These are phyloP conservation scores for Vigna unguiculata DNA, from an alignment of 306 rosid species.

Conservation along the genomic window DNA sequence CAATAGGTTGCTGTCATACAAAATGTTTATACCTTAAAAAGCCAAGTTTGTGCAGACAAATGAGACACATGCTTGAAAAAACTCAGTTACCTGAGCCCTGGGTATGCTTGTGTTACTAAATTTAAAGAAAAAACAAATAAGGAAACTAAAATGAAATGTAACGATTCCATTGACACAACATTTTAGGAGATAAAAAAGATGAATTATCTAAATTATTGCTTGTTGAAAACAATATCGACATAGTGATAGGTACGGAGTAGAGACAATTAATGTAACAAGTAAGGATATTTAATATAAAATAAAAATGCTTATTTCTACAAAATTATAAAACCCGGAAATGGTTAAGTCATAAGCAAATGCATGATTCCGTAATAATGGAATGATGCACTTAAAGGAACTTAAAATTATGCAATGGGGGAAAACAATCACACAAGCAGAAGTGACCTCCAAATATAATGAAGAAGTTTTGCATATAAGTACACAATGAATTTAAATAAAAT, in stretches of 20 bases:
- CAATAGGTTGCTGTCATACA: conserved; percentile 19
- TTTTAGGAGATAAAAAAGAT: conserved; percentile 35
- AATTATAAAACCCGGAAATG: conserved; percentile 13
- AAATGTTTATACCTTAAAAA: conserved; percentile 28
- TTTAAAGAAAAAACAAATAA: conserved; percentile 27
- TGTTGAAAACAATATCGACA: conserved; percentile 31
- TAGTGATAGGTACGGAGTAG: conserved; percentile 21
- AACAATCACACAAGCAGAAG: not conserved
- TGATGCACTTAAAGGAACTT: conserved; percentile 8
- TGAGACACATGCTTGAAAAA: conserved; percentile 1
- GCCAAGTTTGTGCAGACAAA: conserved; percentile 25
- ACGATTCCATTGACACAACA: not conserved
- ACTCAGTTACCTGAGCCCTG: not conserved
- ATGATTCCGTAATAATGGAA: conserved; percentile 15
- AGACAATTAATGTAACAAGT: conserved; percentile 22
- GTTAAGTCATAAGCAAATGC: not conserved
- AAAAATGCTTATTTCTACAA: conserved; percentile 16
- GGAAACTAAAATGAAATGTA: conserved; percentile 29
- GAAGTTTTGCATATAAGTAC: not conserved
- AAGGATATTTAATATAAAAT: conserved; percentile 11
- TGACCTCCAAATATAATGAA: conserved; percentile 11
- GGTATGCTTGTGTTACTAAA: conserved; percentile 7
- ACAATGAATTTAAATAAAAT: conserved; percentile 33
- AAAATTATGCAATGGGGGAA: not conserved
- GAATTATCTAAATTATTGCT: conserved; percentile 35